A percentile compares a stretch with the other conserved stretches of the same genome.
Evolutionary conservation across 202 grass and related monocot genomes (phyloP).

Genomic region (Setaria italica): DNA sequence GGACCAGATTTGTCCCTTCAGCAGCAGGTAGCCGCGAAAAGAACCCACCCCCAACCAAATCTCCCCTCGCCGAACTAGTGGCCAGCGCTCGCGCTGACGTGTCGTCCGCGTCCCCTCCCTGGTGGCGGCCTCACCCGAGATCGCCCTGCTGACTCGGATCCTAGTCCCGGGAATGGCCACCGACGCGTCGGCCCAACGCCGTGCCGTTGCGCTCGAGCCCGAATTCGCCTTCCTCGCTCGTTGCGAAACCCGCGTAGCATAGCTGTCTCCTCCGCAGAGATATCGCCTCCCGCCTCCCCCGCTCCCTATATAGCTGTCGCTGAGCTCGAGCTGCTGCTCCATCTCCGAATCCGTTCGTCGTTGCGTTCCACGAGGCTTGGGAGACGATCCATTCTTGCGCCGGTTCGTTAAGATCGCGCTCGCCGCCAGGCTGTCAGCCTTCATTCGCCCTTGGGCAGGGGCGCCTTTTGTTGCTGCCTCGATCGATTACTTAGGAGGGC

Average conservation of each 20-base stretch:
- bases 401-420: not conserved
- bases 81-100: constrained; percentile 24
- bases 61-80: constrained; percentile 1
- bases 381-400: not conserved
- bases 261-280: not conserved
- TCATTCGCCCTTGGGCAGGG: no score
- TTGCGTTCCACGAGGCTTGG: not conserved
- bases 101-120: not conserved
- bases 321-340: constrained; percentile 25
- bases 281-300: not conserved
- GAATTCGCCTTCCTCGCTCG: not conserved
- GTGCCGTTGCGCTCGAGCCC: not conserved
- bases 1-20: no score
- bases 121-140: not conserved
- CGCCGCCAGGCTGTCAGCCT: not conserved
- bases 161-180: not conserved
- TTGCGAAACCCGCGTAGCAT: not conserved
- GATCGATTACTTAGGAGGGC: no score
- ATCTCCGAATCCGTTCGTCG: not conserved
- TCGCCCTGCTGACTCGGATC: constrained; percentile 47
- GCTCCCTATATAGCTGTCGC: constrained; percentile 46
- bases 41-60: not conserved
- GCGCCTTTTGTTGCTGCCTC: not conserved
- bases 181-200: constrained; percentile 12
- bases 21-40: not conserved